Percentiles rank a stretch among this genome's conserved stretches.
These are phyloP conservation scores for Andrographis paniculata DNA, from an alignment of 305 asterid genomes.

Conservation along the genomic window DNA sequence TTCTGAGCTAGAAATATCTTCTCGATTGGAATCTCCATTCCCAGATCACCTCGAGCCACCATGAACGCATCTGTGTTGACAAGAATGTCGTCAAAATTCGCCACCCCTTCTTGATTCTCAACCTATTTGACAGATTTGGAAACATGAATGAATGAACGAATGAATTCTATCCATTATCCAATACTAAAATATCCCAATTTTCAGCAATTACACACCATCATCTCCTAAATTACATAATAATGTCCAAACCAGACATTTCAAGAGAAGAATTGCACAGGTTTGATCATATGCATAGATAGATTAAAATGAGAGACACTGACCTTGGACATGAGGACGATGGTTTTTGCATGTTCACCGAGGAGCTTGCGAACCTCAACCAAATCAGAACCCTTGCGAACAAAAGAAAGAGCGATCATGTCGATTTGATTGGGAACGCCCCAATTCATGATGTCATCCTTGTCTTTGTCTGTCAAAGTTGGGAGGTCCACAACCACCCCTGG, in stretches of 20 bases:
- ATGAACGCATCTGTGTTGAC: constrained; percentile 65
- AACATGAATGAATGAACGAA: background rate
- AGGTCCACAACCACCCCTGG: constrained; percentile 59
- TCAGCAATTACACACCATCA: too few relatives aligned
- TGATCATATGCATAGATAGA: too few relatives aligned
- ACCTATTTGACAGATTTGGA: constrained; percentile 29
- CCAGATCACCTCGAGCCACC: constrained; percentile 72
- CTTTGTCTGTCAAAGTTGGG: constrained; percentile 62
- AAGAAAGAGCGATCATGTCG: constrained; percentile 60
- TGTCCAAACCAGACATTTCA: too few relatives aligned
- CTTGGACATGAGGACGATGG: constrained; percentile 59
- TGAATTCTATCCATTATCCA: background rate
- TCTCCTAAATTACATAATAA: too few relatives aligned
- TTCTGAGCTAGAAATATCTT: constrained; percentile 71
- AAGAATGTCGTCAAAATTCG: constrained; percentile 65
- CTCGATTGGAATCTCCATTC: constrained; percentile 72
- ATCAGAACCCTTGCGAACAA: constrained; percentile 62
- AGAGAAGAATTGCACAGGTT: too few relatives aligned
- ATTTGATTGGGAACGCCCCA: constrained; percentile 62
- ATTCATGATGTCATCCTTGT: constrained; percentile 47
- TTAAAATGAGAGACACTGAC: too few relatives aligned
- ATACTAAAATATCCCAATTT: background rate
- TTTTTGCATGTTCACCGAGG: constrained; percentile 45
- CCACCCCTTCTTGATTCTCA: constrained; percentile 80
- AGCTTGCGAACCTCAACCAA: constrained; percentile 52